These are phyloP conservation scores for Globisporangium lucens DNA, from an alignment of 352 stramenopile species.

Conservation along the genomic window DNA sequence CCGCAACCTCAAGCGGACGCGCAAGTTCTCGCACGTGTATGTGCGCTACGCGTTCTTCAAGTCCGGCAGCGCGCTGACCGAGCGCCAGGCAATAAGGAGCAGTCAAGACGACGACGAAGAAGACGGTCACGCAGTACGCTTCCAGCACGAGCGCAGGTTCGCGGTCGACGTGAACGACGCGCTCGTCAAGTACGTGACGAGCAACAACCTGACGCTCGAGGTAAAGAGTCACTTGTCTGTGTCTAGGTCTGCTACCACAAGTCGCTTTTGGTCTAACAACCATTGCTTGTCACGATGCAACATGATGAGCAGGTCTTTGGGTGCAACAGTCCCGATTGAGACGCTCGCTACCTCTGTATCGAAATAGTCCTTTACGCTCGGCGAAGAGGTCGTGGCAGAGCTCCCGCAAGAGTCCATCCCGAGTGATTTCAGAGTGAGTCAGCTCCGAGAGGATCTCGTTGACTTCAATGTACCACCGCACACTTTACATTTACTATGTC, in stretches of 20 bases:
- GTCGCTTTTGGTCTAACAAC: not conserved
- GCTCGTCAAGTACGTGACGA: constrained; percentile 46
- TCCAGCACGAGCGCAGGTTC: constrained; percentile 30
- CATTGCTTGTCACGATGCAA: not conserved
- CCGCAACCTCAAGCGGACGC: constrained; percentile 19
- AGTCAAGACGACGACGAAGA: constrained; percentile 1
- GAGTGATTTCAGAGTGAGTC: not conserved
- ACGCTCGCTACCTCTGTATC: not conserved
- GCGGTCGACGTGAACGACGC: constrained; percentile 48
- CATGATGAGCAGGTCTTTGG: constrained; percentile 10
- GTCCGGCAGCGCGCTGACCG: constrained; percentile 29
- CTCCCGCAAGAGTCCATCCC: not conserved
- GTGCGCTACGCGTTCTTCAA: constrained; percentile 49
- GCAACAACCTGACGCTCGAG: constrained; percentile 46
- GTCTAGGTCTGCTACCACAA: not conserved
- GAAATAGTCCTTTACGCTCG: not conserved
- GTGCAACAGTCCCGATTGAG: constrained; percentile 3
- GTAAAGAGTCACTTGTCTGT: constrained; percentile 13
- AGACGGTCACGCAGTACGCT: not conserved
- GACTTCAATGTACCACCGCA: not conserved
- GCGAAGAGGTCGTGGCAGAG: not conserved
- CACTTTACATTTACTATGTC: not conserved
- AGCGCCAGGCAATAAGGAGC: constrained; percentile 11
- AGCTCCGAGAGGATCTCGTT: not conserved
- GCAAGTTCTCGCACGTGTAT: constrained; percentile 36